These are phyloP conservation scores for Pleurotus sapidus DNA, from an alignment of 768 basidiomycete genomes.

Conservation along the genomic window DNA sequence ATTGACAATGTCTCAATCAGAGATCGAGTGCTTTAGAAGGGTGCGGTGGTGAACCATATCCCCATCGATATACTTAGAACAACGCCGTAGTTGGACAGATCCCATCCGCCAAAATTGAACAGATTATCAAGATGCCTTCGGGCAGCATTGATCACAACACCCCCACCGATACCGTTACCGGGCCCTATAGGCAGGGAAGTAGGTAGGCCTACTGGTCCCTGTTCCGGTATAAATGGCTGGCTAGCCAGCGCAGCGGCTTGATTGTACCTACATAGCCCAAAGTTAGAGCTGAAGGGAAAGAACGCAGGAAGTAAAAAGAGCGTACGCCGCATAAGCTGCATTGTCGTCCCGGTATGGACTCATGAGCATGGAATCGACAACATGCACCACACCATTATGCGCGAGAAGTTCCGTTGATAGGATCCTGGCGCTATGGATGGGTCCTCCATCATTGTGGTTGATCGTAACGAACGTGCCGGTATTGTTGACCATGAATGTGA, in stretches of 20 bases:
- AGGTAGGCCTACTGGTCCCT: slow-evolving; percentile 2
- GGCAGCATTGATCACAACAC: neutral
- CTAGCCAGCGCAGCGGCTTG: neutral
- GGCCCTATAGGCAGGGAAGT: neutral
- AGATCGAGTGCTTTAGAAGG: neutral
- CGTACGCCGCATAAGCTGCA: neutral
- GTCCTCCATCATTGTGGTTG: neutral
- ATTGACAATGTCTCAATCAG: neutral
- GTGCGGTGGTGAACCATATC: slow-evolving; percentile 5
- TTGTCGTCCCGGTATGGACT: slow-evolving; percentile 1
- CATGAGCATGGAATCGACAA: slow-evolving; percentile 28
- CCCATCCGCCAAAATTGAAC: neutral
- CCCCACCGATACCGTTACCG: neutral
- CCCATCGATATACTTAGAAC: neutral
- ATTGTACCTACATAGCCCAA: neutral
- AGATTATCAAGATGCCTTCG: neutral
- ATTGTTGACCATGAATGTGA: slow-evolving; percentile 39
- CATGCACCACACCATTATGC: slow-evolving; percentile 55
- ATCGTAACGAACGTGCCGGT: slow-evolving; percentile 43
- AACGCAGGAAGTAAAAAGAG: neutral
- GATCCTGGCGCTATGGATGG: slow-evolving; percentile 37
- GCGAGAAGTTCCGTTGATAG: slow-evolving; percentile 47
- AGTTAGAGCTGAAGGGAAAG: neutral
- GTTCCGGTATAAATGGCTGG: neutral
- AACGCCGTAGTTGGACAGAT: neutral